Evolutionary conservation across 495 filamentous ascomycete species (phyloP).

Genomic region (Aspergillus mulundensis): DNA sequence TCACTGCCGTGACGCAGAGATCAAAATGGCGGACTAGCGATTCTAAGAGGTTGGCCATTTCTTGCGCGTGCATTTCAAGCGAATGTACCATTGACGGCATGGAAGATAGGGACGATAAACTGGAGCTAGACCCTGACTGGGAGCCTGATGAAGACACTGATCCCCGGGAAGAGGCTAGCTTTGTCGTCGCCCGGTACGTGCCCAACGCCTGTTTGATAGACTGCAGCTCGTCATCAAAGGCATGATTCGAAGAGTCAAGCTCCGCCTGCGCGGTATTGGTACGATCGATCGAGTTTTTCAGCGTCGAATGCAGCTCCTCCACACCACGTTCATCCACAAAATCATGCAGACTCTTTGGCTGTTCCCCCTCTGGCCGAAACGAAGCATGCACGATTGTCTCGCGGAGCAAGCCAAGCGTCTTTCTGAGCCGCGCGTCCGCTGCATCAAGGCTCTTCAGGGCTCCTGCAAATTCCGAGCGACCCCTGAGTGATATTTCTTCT

Average conservation of each 20-base stretch:
- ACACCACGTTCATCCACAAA: constrained; percentile 85
- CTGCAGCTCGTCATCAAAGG: constrained; percentile 56
- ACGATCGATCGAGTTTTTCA: constrained; percentile 65
- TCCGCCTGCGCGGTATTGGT: constrained; percentile 54
- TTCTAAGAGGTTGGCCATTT: constrained; percentile 77
- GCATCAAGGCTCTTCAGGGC: constrained; percentile 69
- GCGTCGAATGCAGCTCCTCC: constrained; percentile 57
- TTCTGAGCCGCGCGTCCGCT: constrained; percentile 64
- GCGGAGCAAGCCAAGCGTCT: constrained; percentile 65
- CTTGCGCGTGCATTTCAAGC: constrained; percentile 73
- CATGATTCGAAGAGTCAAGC: constrained; percentile 40
- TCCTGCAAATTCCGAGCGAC: constrained; percentile 54
- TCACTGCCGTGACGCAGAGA: constrained; percentile 86
- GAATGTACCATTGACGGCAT: constrained; percentile 65
- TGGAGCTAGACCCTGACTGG: constrained; percentile 33
- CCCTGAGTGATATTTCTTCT: constrained; percentile 47
- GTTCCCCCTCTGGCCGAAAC: constrained; percentile 66
- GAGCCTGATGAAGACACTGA: constrained; percentile 37
- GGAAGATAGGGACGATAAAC: constrained; percentile 41
- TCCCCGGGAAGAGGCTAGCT: constrained; percentile 38
- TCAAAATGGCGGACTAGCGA: constrained; percentile 90
- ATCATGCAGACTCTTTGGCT: constrained; percentile 70
- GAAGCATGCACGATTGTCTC: constrained; percentile 68
- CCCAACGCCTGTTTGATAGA: constrained; percentile 58
- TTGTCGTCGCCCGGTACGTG: constrained; percentile 36